Evolutionary conservation across 768 basidiomycete genomes (phyloP).

Genomic region (Boletus pseudo-olivaceus): DNA sequence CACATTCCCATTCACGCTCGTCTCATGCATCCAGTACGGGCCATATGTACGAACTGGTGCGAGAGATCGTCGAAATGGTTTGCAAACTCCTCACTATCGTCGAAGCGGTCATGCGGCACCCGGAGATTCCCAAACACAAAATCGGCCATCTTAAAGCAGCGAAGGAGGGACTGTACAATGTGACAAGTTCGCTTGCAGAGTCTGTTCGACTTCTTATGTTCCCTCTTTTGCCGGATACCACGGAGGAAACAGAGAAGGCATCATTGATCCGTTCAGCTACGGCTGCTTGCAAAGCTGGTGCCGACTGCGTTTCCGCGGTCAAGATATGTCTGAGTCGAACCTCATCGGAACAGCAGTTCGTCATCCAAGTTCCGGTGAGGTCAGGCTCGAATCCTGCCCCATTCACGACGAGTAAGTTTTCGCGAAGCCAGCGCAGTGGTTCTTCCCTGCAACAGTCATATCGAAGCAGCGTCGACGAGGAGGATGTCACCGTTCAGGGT

Average conservation of each 20-base stretch:
- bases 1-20: constrained; percentile 85
- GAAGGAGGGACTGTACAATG: constrained; percentile 79
- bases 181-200: constrained; percentile 83
- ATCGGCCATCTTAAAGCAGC: constrained; percentile 62
- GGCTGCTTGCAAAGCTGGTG: constrained; percentile 78
- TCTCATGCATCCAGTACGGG: constrained; percentile 93
- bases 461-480: constrained; percentile 44
- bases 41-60: constrained; percentile 91
- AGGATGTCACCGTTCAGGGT: constrained; percentile 61
- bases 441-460: constrained; percentile 37
- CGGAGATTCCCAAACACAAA: constrained; percentile 62
- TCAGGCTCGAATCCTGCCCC: constrained; percentile 43
- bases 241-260: constrained; percentile 82
- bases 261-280: constrained; percentile 82
- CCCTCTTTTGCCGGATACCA: constrained; percentile 40
- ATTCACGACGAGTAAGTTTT: constrained; percentile 49
- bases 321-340: constrained; percentile 74
- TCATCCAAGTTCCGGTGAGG: constrained; percentile 57
- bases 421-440: constrained; percentile 38
- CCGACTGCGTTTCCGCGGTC: constrained; percentile 84
- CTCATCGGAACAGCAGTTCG: constrained; percentile 56
- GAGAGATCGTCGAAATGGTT: constrained; percentile 91
- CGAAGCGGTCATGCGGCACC: constrained; percentile 80
- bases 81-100: constrained; percentile 89
- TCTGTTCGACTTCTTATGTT: constrained; percentile 76